Conservation (phyloP, 768 basidiomycete genomes). For the Mycena capillaripes region DNA sequence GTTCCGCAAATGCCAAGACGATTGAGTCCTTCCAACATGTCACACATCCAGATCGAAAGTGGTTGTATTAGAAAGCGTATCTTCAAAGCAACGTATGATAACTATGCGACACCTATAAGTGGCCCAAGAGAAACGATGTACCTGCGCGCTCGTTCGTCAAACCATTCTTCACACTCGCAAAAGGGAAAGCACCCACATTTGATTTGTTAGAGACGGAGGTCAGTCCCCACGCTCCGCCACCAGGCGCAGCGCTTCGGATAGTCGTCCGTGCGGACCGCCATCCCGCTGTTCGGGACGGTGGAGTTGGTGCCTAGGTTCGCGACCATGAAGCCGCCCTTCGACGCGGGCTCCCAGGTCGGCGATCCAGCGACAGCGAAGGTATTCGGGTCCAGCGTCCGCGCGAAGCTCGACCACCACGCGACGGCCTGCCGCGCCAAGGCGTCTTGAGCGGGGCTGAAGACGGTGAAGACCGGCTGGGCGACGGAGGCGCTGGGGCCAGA, state of each 20-base stretch:
- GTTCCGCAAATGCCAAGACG: too few relatives aligned
- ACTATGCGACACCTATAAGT: too few relatives aligned
- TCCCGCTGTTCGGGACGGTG: conserved; percentile 20
- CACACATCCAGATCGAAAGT: too few relatives aligned
- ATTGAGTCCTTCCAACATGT: too few relatives aligned
- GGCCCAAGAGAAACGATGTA: not conserved
- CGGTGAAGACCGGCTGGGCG: conserved; percentile 38
- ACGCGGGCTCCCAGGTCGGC: conserved; percentile 33
- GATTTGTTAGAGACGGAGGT: conserved; percentile 30
- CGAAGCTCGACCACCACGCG: conserved; percentile 39
- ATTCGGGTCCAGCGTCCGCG: conserved; percentile 34
- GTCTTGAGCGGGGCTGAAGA: conserved; percentile 27
- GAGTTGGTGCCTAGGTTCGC: not conserved
- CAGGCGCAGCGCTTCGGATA: conserved; percentile 30
- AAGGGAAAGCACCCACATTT: not conserved
- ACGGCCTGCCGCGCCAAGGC: conserved; percentile 34
- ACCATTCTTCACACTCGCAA: not conserved
- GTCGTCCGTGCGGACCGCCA: conserved; percentile 10
- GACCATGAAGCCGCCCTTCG: conserved; percentile 33
- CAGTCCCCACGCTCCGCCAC: conserved; percentile 36
- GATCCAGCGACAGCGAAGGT: conserved; percentile 32
- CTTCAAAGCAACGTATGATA: too few relatives aligned
- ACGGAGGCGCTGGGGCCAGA: conserved; percentile 38
- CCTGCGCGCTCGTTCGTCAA: not conserved
- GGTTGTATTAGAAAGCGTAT: too few relatives aligned